Evolutionary conservation across 2,329 filamentous ascomycete species (phyloP), one percentile per base, ranked within the genome.

Genomic region (Hypoxylon sp.): DNA sequence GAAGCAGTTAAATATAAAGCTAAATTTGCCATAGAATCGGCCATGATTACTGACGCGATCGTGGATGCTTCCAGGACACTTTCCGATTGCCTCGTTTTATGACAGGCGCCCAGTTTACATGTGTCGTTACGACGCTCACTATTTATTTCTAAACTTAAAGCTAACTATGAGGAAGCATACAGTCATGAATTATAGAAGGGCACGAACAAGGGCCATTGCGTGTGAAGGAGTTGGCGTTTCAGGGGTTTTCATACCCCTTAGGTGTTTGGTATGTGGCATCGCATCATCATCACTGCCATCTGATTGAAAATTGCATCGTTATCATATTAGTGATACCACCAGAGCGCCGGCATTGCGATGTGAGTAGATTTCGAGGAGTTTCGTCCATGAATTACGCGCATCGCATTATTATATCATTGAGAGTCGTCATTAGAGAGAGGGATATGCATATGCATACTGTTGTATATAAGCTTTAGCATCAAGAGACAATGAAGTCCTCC

Each of bases 271-370:
- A 64, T 55, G 30, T 59, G 5, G 57, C 57, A 64, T 55, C 35
- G 17, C 56, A 66, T 66, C 31, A 66, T 66, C 31, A 25, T 30
- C 42, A 44, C 59, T 50, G 40, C 49, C 20, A 54, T 58, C 30
- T 55, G 35, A 58, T 51, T 35, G 22, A 31, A 40, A 35, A 31
- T 54, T 57, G 14, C 40, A 64, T 67, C 46, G 20, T 69, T 66
- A 72, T 76, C 71, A 73, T 75, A 69, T 53, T 65, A 72, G 70
- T 73, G 72, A 75, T 76, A 74, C 66, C 73, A 73, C 49, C 31
- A 54, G 51, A 64, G 64, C 66, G 50, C 27, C 49, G 57, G 66
- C 65, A 69, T 69, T 60, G 50, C 44, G 56, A 59, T 59, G 60
- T 48, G 46, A 40, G 25, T 59, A 66, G 65, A 66, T 53, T 35